Conservation (phyloP, 352 stramenopile species). For the Phytophthora syringae region DNA sequence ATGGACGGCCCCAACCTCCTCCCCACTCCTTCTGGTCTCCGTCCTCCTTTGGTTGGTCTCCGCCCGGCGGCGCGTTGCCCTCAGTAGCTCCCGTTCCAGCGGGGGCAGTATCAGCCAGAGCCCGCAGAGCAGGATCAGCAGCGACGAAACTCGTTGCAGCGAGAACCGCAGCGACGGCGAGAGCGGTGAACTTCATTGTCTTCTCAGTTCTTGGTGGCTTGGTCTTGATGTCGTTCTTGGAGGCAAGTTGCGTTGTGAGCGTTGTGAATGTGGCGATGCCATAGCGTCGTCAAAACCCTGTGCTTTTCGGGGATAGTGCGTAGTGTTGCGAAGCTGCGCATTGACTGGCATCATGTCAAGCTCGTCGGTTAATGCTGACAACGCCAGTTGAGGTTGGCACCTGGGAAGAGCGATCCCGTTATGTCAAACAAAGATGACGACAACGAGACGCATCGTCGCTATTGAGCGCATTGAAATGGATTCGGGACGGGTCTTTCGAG, state of each 20-base stretch:
- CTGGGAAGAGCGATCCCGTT: not conserved
- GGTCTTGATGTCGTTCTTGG: conserved; percentile 3
- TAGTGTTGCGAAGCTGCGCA: conserved; percentile 23
- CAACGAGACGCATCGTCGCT: not conserved
- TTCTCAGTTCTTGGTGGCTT: conserved; percentile 12
- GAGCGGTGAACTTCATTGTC: conserved; percentile 30
- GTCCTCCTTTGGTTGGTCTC: conserved; percentile 19
- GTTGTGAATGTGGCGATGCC: not conserved
- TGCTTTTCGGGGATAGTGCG: conserved; percentile 15
- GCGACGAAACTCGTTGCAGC: conserved; percentile 19
- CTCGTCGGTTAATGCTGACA: conserved; percentile 17
- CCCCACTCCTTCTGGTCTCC: too few species aligned
- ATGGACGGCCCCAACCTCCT: too few species aligned
- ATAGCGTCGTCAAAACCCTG: not conserved
- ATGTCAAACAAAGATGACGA: not conserved
- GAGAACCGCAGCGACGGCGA: conserved; percentile 26
- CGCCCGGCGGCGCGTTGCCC: conserved; percentile 10
- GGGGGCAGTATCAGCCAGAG: conserved; percentile 15
- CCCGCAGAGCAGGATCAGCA: conserved; percentile 26
- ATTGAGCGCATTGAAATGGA: not conserved
- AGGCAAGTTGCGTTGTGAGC: conserved; percentile 34
- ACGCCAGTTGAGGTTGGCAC: too few species aligned
- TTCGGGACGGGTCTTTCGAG: too few species aligned
- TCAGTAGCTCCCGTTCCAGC: conserved; percentile 2
- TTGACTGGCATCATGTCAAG: conserved; percentile 23